Conservation (phyloP, 1,139 yeast genomes). For the Hyphopichia wangnamkhiaoensis region DNA sequence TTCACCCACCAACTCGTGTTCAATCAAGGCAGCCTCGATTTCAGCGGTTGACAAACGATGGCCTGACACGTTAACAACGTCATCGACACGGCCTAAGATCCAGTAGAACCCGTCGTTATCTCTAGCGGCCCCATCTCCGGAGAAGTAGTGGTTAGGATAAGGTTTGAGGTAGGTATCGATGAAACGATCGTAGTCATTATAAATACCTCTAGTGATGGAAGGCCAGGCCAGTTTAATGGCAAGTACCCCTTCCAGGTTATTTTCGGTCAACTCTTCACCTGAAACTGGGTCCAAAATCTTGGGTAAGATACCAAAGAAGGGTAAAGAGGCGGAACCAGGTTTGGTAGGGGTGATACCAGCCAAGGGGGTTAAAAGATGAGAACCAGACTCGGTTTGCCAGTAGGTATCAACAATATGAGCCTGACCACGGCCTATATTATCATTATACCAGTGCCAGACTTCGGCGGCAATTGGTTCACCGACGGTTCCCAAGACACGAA, state of each 20-base stretch:
- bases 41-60: constrained; percentile 82
- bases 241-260: constrained; percentile 73
- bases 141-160: constrained; percentile 68
- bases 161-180: constrained; percentile 73
- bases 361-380: constrained; percentile 69
- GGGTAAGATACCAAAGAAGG: constrained; percentile 73
- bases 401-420: constrained; percentile 78
- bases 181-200: constrained; percentile 66
- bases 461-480: constrained; percentile 95
- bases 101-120: constrained; percentile 76
- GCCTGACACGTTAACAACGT: constrained; percentile 80
- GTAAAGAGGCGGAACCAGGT: constrained; percentile 78
- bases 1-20: constrained; percentile 69
- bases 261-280: constrained; percentile 63
- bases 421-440: constrained; percentile 71
- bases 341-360: constrained; percentile 76
- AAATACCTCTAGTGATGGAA: constrained; percentile 74
- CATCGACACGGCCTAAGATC: constrained; percentile 83
- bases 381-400: constrained; percentile 85
- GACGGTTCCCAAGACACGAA: constrained; percentile 79
- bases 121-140: constrained; percentile 84
- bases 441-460: constrained; percentile 91
- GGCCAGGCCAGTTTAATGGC: constrained; percentile 78
- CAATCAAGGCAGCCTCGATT: constrained; percentile 76
- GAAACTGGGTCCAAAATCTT: constrained; percentile 70